Base-by-base conservation (phyloP, 1,139 yeast species). In the Yamadazyma dendronema region DNA sequence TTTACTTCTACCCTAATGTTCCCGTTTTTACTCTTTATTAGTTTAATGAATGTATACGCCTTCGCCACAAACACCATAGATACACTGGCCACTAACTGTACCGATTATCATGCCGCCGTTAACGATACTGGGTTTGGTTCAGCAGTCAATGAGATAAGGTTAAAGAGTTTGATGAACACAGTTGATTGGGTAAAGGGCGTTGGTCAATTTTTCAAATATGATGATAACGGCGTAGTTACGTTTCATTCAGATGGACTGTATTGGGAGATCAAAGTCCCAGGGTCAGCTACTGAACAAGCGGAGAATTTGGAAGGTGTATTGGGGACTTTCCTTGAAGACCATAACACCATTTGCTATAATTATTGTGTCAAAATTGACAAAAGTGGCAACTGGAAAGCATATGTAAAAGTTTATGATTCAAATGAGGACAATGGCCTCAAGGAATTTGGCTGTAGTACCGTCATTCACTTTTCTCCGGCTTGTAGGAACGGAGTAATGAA, bases 321-420 rank as follows among this genome's bases (percentile, higher is more conserved):
- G 16, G 32, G 19, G 23, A 33, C 36, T 28, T 33, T 33, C 31
- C 13, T 33, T 24, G 28, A 33, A 28, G 22, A 28, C 27, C 36
- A 33, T 15, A 28, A 33, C 31, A 28, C 21, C 26, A 11, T 33
- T 22, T 28, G 32, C 29, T 33, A 28, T 28, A 28, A 14, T 15
- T 33, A 33, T 28, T 28, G 36, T 28, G 32, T 33, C 28, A 22
- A 28, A 28, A 28, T 33, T 28, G 36, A 33, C 16, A n/a, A 33
- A 21, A 24, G 28, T 22, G 36, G 36, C 21, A 28, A 33, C 32
- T 33, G 36, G 36, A 28, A 22, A 33, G 36, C 36, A 28, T 33
- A 28, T 28, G 21, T 33, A 12, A 33, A 33, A 33, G n/a, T 28
- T 13, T 33, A 28, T 28, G 29, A 28, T 13, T 27, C 32, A 22